Evolutionary conservation across 2,329 filamentous ascomycete genomes (phyloP).

Genomic region (Penicillium oxalicum): DNA sequence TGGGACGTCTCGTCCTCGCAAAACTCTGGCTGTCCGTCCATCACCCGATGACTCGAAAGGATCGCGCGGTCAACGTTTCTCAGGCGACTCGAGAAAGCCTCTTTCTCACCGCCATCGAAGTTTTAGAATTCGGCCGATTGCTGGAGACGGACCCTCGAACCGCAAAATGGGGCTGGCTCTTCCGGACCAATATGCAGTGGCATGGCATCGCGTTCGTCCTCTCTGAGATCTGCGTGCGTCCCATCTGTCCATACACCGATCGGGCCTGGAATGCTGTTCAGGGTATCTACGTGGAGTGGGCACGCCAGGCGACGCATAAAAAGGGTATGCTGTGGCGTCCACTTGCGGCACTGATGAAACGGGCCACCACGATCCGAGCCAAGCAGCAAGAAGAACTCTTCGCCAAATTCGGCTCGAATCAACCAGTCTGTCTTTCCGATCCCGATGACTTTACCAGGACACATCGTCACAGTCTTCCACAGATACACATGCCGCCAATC

Average conservation of each 20-base stretch:
- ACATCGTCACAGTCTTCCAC: constrained; percentile 15
- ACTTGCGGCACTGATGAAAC: constrained; percentile 54
- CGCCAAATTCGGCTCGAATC: constrained; percentile 14
- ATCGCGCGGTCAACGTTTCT: constrained; percentile 50
- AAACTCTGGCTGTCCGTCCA: constrained; percentile 75
- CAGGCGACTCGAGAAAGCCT: constrained; percentile 62
- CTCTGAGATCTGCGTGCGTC: constrained; percentile 54
- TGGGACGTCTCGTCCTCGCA: constrained; percentile 65
- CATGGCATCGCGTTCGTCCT: constrained; percentile 58
- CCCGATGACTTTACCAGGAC: constrained; percentile 2
- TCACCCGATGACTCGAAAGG: constrained; percentile 62
- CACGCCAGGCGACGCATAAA: constrained; percentile 33
- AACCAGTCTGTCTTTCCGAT: constrained; percentile 2
- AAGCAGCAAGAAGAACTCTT: constrained; percentile 39
- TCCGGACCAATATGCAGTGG: constrained; percentile 61
- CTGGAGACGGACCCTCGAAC: constrained; percentile 59
- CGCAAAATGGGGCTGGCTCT: constrained; percentile 60
- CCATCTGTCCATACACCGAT: constrained; percentile 52
- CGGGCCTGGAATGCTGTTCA: constrained; percentile 56
- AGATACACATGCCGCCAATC: constrained; percentile 15
- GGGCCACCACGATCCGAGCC: constrained; percentile 50
- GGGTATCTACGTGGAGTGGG: constrained; percentile 36
- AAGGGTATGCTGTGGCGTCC: constrained; percentile 59
- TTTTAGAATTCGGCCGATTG: constrained; percentile 64
- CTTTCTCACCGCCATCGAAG: constrained; percentile 66